A percentile compares a stretch with the other conserved stretches of the same genome.
Conservation (phyloP, 2,329 filamentous ascomycete species). For the Scytalidium sp. region DNA sequence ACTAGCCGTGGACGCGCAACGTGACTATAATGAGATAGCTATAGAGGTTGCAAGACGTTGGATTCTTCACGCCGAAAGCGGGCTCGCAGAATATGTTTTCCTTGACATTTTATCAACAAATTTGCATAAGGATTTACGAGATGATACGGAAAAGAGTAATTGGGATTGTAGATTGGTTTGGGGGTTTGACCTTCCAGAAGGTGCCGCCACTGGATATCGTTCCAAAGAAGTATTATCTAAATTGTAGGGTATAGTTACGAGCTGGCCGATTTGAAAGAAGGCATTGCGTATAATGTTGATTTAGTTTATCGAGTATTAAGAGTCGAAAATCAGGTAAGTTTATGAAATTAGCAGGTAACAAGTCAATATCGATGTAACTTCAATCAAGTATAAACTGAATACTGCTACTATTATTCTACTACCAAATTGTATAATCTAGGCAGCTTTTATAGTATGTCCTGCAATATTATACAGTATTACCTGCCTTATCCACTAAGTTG, state of each 20-base stretch:
- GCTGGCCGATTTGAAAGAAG: too few species aligned
- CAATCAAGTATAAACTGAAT: too few species aligned
- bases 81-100: slow-evolving; percentile 27
- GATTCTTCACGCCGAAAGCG: slow-evolving; percentile 27
- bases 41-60: slow-evolving; percentile 33
- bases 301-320: too few species aligned
- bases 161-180: slow-evolving; percentile 31
- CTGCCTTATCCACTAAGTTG: too few species aligned
- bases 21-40: slow-evolving; percentile 28
- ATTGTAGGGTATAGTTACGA: background rate
- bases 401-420: too few species aligned
- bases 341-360: too few species aligned
- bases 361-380: too few species aligned
- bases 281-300: too few species aligned
- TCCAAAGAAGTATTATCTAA: slow-evolving; percentile 5
- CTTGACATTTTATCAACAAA: slow-evolving; percentile 19
- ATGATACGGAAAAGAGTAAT: slow-evolving; percentile 11
- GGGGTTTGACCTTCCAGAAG: slow-evolving; percentile 23
- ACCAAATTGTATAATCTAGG: too few species aligned
- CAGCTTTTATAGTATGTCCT: too few species aligned
- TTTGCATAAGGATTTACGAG: background rate
- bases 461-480: too few species aligned
- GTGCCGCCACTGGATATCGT: slow-evolving; percentile 11
- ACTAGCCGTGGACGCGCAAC: slow-evolving; percentile 33
- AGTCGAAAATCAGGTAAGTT: too few species aligned